Base-by-base conservation (phyloP, 345 rosid species). In the Raphanus sativus region DNA sequence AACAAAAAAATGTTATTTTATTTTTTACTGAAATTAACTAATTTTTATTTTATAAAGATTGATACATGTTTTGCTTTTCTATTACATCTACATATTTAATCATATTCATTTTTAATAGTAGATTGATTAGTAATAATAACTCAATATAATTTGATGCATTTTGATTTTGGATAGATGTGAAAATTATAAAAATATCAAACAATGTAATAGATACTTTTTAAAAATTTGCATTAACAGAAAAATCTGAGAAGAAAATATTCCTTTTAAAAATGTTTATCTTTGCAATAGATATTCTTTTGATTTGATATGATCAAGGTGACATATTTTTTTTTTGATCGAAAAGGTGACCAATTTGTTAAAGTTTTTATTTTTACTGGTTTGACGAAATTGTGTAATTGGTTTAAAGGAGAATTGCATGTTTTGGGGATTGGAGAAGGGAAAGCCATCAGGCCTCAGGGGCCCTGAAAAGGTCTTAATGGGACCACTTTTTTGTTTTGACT, bases 401-500 rank as follows among this genome's bases (percentile, higher is more conserved):
- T 34, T 2, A 6, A 21, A 30, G 30, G 62, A 71, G 67, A 70
- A 71, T 21, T 71, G 73, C 67, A 71, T 78, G 62, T 50, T 70
- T 59, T 78, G 21, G 84, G 77, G 83, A 72, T 56, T 73, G 78
- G 72, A 56, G 73, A 71, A 28, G 50, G n/a, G 60, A 73, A 77
- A 69, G 26, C 55, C 32, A 62, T 29, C 60, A 64, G 26, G 55
- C 32, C 56, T 29, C 60, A 64, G 72, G 76, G 83, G 83, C 79
- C 76, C 73, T 29, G 32, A 66, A 68, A 73, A 56, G 65, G 61
- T 34, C 0, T 29, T 24, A 76, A 42, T 4, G 71, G 82, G 79
- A 81, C 81, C 80, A 69, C 70, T 40, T 1, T 29, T 79, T 75
- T 80, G 80, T 77, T 71, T 67, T 68, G 65, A 76, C 73, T 64